Base-by-base conservation (phyloP, 2,329 filamentous ascomycete species). In the Eurotiales sp. region DNA sequence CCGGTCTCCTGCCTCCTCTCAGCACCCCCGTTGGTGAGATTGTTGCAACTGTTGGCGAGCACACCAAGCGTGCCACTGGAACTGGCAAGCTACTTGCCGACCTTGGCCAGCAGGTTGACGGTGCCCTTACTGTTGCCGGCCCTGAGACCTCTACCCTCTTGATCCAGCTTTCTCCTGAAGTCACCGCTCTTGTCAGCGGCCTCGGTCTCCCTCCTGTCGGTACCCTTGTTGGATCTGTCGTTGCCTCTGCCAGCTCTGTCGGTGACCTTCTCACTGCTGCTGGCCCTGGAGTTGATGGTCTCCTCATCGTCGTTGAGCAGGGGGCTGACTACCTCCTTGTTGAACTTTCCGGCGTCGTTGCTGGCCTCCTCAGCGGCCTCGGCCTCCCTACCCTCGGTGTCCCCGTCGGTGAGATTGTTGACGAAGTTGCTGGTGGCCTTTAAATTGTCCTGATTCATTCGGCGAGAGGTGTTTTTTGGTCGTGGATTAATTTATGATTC, bases 101-200 rank as follows among this genome's bases (percentile, higher is more conserved):
- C 51, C 37, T 63, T 47, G 56, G 58, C 45, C 59, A 59, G 37
- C 46, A 56, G 17, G 58, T 63, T 41, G 52, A 61, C 50, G 51
- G 59, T 30, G 56, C 61, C 54, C 60, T 68, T 34, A 60, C 60
- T 32, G 59, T 67, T 54, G 61, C 60, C 45, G 65, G 65, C 40
- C 50, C 59, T 47, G 56, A 65, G 45, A 54, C 58, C 40, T 55
- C 63, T 55, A 52, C 56, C 23, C 65, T 68, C 23, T 63, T 68
- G 34, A 46, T 68, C 54, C 53, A 68, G 58, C 61, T 68, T 32
- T 61, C 57, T 56, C 65, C 65, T 46, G 56, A 59, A 40, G 59
- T 66, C 37, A 56, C 62, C 39, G 50, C 53, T 21, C 62, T 67
- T 48, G 49, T 67, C 50, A 42, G 55, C 50, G 58, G 58, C 42